These are phyloP conservation scores for Trichoderma orchidacearum DNA, from an alignment of 495 filamentous ascomycete species.

Conservation along the genomic window DNA sequence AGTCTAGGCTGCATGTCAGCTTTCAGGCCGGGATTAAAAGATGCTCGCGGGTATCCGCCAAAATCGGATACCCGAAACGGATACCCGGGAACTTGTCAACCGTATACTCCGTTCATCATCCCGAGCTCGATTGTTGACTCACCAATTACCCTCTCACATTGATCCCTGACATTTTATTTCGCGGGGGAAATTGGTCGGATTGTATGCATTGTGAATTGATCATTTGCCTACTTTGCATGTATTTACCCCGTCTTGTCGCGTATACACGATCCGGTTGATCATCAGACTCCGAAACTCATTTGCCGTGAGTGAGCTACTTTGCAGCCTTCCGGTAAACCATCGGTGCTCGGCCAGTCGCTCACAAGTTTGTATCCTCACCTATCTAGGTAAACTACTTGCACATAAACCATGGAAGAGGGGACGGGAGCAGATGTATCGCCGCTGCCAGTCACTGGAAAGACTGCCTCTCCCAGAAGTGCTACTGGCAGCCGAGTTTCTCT, in stretches of 20 bases:
- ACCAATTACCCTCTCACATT: background rate
- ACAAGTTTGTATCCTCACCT: too few species aligned
- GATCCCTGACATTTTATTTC: background rate
- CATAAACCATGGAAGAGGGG: background rate
- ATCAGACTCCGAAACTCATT: too few species aligned
- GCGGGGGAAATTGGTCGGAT: too few species aligned
- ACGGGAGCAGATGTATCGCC: background rate
- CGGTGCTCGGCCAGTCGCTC: background rate
- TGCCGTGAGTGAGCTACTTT: too few species aligned
- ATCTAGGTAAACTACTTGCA: background rate
- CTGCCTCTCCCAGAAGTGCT: slow-evolving; percentile 2
- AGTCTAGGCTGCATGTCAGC: too few species aligned
- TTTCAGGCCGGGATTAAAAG: too few species aligned
- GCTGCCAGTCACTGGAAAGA: background rate
- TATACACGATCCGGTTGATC: too few species aligned
- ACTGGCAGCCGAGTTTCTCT: slow-evolving; percentile 23
- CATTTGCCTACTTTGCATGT: too few species aligned
- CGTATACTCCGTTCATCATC: background rate
- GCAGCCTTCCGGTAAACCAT: too few species aligned
- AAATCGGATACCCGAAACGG: background rate
- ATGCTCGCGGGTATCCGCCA: background rate
- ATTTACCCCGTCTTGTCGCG: too few species aligned
- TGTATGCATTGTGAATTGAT: too few species aligned
- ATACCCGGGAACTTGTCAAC: background rate
- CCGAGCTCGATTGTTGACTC: background rate